These are phyloP conservation scores for Fusarium siculi DNA, from an alignment of 2,329 filamentous ascomycete genomes.

Conservation along the genomic window DNA sequence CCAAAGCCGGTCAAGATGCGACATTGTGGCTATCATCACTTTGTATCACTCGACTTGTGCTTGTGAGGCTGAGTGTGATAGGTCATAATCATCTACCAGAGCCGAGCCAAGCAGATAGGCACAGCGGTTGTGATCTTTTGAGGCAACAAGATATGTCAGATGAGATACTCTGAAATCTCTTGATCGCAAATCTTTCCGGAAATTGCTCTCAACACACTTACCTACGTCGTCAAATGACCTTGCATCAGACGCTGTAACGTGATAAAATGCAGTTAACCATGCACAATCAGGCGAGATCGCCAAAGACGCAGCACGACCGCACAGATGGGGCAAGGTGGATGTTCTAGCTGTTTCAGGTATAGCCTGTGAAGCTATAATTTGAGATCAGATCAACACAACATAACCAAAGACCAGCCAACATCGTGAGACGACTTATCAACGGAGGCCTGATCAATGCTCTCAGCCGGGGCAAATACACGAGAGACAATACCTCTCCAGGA, in stretches of 20 bases:
- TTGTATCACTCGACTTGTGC: not conserved
- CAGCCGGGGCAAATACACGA: accelerated
- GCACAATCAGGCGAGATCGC: constrained; percentile 43
- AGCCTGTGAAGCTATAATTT: not conserved
- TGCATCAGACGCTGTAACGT: constrained; percentile 22
- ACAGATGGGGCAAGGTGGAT: constrained; percentile 41
- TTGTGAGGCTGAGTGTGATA: not conserved
- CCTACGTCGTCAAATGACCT: not conserved
- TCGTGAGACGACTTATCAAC: not conserved
- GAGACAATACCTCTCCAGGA: not conserved
- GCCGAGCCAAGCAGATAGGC: not conserved
- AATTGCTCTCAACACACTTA: not conserved
- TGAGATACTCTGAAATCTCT: not conserved
- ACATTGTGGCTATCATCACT: constrained; percentile 22
- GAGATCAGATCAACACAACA: constrained; percentile 8
- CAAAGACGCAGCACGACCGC: constrained; percentile 33
- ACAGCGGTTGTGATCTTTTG: not conserved
- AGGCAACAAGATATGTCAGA: not conserved
- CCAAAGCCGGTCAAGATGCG: constrained; percentile 8
- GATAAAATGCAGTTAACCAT: constrained; percentile 32
- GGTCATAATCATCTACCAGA: not conserved
- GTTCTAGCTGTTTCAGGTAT: constrained; percentile 24
- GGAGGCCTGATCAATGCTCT: not conserved
- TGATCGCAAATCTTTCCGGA: not conserved
- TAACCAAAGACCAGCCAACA: not conserved